Evolutionary conservation across 352 stramenopile genomes (phyloP), one percentile per base, ranked within the genome.

Genomic region (Phytophthora pinifolia): DNA sequence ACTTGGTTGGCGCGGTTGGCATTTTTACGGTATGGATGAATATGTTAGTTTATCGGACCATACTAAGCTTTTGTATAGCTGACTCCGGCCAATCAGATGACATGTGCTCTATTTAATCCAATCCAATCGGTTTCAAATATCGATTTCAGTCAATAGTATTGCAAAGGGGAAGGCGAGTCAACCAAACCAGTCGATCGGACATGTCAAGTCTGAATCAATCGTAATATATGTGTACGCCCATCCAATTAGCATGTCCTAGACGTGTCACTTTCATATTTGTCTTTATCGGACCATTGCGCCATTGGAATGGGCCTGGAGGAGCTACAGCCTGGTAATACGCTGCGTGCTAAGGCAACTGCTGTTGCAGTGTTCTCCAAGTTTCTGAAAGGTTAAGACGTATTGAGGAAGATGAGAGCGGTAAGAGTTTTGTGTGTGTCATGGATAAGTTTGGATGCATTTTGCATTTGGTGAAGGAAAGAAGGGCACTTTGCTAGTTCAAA

Each of bases 361-460:
- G n/a, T 46, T 9, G 43, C 32, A 14, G 18, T 22, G 0, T 59
- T 65, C 8, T 17, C 17, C 4, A 51, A 45, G 9, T 47, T 53
- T 31, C 17, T 59, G 7, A 52, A 65, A 18, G 12, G 10, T 25
- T 39, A 65, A 6, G 47, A 35, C 17, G 36, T 14, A 66, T 51
- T 35, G 20, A 52, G 14, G 9, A 12, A 7, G 27, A 60, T 45
- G 52, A 48, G 3, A 62, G 27, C 17, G 58, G 22, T 25, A 63
- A 53, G 22, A 17, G 41, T 15, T 63, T 57, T 56, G 39, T 48
- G 15, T 63, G 4, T 32, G 38, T 57, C 1, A 52, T 66, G 50
- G 50, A 60, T 46, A 66, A 39, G 42, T 46, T 57, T 59, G 56
- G 3, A 57, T 65, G 39, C 18, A 59, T 59, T 34, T 65, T 55